Evolutionary conservation across 2,329 filamentous ascomycete genomes (phyloP).

Genomic region (Trichoderma asperellum): DNA sequence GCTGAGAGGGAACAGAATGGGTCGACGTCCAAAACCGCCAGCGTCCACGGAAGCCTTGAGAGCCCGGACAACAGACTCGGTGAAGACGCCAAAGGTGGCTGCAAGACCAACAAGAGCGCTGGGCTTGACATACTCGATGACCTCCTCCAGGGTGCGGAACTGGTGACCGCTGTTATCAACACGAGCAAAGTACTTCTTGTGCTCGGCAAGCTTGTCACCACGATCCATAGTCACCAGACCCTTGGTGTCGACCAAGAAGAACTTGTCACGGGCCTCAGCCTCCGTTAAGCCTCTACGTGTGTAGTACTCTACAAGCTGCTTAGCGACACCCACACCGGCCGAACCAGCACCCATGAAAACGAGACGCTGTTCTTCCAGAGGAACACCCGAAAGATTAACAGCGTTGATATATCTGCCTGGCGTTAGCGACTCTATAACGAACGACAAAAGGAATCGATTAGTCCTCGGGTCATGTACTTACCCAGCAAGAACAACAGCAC

Average conservation of each 20-base stretch:
- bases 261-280: conserved; percentile 83
- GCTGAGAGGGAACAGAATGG: conserved; percentile 94
- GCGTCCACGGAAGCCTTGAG: conserved; percentile 66
- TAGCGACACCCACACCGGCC: conserved; percentile 94
- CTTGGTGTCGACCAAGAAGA: conserved; percentile 97
- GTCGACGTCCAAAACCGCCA: conserved; percentile 70
- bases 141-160: conserved; percentile 81
- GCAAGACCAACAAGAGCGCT: conserved; percentile 93
- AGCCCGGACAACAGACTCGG: conserved; percentile 78
- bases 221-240: conserved; percentile 92
- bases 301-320: conserved; percentile 97
- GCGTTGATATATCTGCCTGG: conserved; percentile 62
- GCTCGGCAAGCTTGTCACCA: conserved; percentile 89
- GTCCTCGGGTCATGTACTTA: conserved; percentile 42
- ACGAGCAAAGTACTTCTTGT: conserved; percentile 75
- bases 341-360: conserved; percentile 97
- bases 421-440: background rate
- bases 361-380: conserved; percentile 85
- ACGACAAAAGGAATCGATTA: background rate
- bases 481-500: conserved; percentile 90
- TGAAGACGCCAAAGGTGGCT: conserved; percentile 93
- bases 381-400: conserved; percentile 83
- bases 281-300: conserved; percentile 88
- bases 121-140: conserved; percentile 93
- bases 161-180: conserved; percentile 67